Evolutionary conservation across 2,329 filamentous ascomycete genomes (phyloP), one percentile per base, ranked within the genome.

Genomic region (Fusarium bulbicola): DNA sequence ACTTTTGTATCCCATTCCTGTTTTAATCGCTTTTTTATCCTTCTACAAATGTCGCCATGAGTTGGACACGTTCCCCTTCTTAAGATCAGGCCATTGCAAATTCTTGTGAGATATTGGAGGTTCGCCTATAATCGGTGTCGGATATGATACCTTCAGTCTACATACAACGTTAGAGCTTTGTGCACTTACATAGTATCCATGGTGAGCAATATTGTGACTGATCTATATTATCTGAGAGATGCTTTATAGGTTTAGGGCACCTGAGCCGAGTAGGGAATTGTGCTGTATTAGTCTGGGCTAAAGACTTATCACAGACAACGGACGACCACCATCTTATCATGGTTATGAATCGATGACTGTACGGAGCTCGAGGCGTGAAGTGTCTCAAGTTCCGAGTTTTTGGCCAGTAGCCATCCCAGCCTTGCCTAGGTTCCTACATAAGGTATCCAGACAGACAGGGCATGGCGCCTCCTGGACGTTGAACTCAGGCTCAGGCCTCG

Each of bases 351-450:
- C 63, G 52, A 72, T 62, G 36, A 52, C 30, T 71, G 59, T 39
- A 68, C 63, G 42, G 52, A 66, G 59, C 49, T 62, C 53, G 71
- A 74, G 58, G 71, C 71, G 45, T 74, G 63, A 50, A 72, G 49
- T 68, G 71, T 74, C 71, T 74, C 71, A 72, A 72, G 62, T 62
- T 42, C 49, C 47, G 49, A 57, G 40, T 24, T 43, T 40, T 39
- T 57, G 40, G 56, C 64, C 68, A 58, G 53, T 47, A 45, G 32
- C 24, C 30, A 30, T 58, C 42, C 28, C 30, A n/a, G 50, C 50
- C 50, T 37, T 37, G 54, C 34, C 36, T 40, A 42, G n/a, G 49
- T 21, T 36, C 49, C 49, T 52, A 46, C 61, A 11, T 52, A 20
- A 50, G 47, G 47, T 49, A 54, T 30, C 40, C 52, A 68, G 59